Percentiles rank a stretch among this genome's conserved stretches.
These are phyloP conservation scores for Paraleonurus japonicus DNA, from an alignment of 257 asterid species.

Conservation along the genomic window DNA sequence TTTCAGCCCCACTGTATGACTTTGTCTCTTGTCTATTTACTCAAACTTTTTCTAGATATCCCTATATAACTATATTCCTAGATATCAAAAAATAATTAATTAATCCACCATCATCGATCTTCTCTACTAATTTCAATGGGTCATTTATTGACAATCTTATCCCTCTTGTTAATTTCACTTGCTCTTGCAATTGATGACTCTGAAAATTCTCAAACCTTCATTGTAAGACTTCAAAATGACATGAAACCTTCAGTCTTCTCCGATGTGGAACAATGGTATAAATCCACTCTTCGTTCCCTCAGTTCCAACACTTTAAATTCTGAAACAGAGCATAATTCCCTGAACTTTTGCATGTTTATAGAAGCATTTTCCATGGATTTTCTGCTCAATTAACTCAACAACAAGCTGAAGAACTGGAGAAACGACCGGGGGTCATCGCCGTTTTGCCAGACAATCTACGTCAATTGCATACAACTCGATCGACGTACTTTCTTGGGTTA, in stretches of 20 bases:
- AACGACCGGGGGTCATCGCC: slow-evolving; percentile 44
- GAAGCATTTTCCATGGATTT: slow-evolving; percentile 77
- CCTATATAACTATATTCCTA: slow-evolving; percentile 8
- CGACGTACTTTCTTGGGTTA: slow-evolving; percentile 67
- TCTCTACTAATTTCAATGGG: slow-evolving; percentile 23
- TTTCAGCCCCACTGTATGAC: slow-evolving; percentile 11
- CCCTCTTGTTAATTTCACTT: slow-evolving; percentile 10
- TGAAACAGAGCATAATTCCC: not conserved
- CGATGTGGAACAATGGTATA: slow-evolving; percentile 62
- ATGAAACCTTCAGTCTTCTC: slow-evolving; percentile 62
- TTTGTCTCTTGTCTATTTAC: slow-evolving; percentile 6
- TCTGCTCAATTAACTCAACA: slow-evolving; percentile 54
- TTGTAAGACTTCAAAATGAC: slow-evolving; percentile 61
- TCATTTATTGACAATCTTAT: slow-evolving; percentile 3
- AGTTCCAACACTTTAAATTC: slow-evolving; percentile 27
- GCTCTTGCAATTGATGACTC: not conserved
- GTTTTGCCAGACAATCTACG: slow-evolving; percentile 70
- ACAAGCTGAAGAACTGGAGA: slow-evolving; percentile 46
- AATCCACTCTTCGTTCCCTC: slow-evolving; percentile 58
- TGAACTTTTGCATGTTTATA: slow-evolving; percentile 58
- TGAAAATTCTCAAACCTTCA: slow-evolving; percentile 42
- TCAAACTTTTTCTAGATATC: not conserved
- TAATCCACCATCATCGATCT: not conserved
- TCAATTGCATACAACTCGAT: slow-evolving; percentile 68
- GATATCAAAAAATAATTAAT: not conserved